Evolutionary conservation across 495 filamentous ascomycete species (phyloP), one percentile per base, ranked within the genome.

Genomic region (Rhypophila decipiens): DNA sequence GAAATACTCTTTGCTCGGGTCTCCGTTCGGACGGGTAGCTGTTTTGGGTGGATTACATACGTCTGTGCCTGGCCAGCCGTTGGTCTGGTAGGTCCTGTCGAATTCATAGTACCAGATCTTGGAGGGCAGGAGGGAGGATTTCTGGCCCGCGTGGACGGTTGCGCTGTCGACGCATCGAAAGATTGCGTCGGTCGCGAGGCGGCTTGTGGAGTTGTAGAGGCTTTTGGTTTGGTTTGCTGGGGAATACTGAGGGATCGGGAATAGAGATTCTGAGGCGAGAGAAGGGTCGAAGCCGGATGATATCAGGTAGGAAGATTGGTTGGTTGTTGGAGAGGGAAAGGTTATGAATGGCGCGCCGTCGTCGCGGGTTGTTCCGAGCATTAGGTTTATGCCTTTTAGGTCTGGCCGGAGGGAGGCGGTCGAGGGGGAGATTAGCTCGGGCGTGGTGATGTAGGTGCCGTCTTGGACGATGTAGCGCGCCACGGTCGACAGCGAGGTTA

Each of bases 111-210:
- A 72, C 44, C 63, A 77, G 13, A 68, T 53, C 43, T 51, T 12
- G 10, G 51, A 20, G 44, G 48, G 50, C 56, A 76, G 44, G 42
- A 60, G 59, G 35, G 36, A 48, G 52, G 66, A 58, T 13, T 44
- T 4, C 22, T 66, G 40, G 17, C 51, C 66, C 1, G 64, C 52
- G 50, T 59, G 60, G n/a, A 66, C 68, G 10, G 74, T 77, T 13
- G 70, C 69, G 33, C 76, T 66, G 60, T 64, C 66, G 18, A 70
- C 52, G 53, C 74, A 79, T n/a, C 73, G 64, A 61, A 77, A 77
- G 24, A 69, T 60, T 23, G 59, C 66, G 53, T 78, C 73, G 2
- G 72, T 78, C 15, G 72, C 63, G 17, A 75, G 60, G 11, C 68
- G 65, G 2, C 69, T 53, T 29, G 64, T 49, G 46, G 60, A 52